These are phyloP conservation scores for Symbiodinium natans DNA, from an alignment of 73 alveolate species.

Conservation along the genomic window DNA sequence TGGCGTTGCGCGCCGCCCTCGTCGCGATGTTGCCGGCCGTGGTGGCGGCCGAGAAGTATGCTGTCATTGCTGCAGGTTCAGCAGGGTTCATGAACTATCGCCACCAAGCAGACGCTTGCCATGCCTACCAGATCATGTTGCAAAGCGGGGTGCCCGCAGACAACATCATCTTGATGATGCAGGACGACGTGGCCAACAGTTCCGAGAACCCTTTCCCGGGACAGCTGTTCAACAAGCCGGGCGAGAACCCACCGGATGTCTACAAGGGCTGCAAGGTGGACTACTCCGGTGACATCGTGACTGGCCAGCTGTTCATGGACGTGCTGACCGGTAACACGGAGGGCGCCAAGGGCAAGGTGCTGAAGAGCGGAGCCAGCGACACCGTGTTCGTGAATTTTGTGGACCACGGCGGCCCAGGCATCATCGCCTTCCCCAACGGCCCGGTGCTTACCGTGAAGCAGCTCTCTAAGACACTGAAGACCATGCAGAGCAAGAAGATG, in stretches of 20 bases:
- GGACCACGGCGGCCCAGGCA: constrained; percentile 98
- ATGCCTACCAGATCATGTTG: constrained; percentile 95
- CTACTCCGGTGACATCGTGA: constrained; percentile 97
- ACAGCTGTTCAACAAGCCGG: constrained; percentile 98
- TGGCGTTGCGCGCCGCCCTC: constrained; percentile 12
- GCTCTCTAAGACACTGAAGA: constrained; percentile 95
- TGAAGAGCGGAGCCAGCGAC: constrained; percentile 96
- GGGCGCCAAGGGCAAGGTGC: constrained; percentile 95
- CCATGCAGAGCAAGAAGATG: constrained; percentile 97
- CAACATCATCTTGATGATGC: constrained; percentile 57
- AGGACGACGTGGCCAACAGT: constrained; percentile 98
- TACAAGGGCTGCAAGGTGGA: constrained; percentile 98
- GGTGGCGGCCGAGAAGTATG: constrained; percentile 15
- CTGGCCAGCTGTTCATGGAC: constrained; percentile 97
- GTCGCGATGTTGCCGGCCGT: neutral
- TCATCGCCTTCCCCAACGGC: constrained; percentile 98
- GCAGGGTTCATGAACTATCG: constrained; percentile 84
- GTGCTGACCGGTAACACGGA: constrained; percentile 97
- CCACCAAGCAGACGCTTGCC: constrained; percentile 42
- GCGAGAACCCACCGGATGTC: constrained; percentile 95
- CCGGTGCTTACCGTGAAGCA: constrained; percentile 97
- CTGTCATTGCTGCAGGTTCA: constrained; percentile 91
- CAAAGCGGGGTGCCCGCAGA: constrained; percentile 98
- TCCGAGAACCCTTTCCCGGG: constrained; percentile 98
- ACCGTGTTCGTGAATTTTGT: constrained; percentile 97